A percentile compares a stretch with the other conserved stretches of the same genome.
phyloP scores from a whole-genome alignment of 129 eudicot genomes.

The Rutidosis leptorrhynchoides region DNA sequence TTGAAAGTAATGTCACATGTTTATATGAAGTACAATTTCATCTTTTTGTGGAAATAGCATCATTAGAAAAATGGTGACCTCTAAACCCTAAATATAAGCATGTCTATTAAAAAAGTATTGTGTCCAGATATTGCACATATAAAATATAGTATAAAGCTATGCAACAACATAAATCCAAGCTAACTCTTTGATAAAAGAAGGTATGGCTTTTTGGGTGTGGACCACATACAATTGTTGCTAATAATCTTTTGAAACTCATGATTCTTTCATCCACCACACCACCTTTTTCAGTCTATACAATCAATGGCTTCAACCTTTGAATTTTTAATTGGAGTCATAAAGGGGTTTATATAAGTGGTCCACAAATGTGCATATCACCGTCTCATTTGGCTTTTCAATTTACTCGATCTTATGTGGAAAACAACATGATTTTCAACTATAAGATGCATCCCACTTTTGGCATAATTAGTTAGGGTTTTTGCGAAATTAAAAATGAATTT shows the following conservation, averaged over 20 bases:
- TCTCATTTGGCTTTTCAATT: conserved; percentile 35
- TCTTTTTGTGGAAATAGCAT: not conserved
- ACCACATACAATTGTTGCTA: conserved; percentile 35
- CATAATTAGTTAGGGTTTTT: conserved; percentile 13
- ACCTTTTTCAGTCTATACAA: conserved; percentile 37
- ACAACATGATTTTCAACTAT: conserved; percentile 32
- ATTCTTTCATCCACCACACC: conserved; percentile 45
- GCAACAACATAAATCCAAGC: conserved; percentile 37
- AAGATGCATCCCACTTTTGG: conserved; percentile 31
- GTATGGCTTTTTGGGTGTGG: conserved; percentile 30
- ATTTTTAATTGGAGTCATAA: conserved; percentile 36
- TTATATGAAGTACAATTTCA: too few species aligned
- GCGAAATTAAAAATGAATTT: not conserved
- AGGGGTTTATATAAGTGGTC: conserved; percentile 43
- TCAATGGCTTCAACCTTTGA: conserved; percentile 40
- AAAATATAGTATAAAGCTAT: conserved; percentile 34
- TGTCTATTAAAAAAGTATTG: conserved; percentile 29
- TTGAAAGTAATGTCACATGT: too few species aligned
- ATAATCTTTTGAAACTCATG: conserved; percentile 31
- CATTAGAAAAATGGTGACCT: conserved; percentile 16
- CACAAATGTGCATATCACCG: conserved; percentile 33
- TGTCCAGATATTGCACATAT: conserved; percentile 30
- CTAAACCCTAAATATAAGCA: conserved; percentile 17
- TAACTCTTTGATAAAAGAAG: conserved; percentile 32
- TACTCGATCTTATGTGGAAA: conserved; percentile 29